Evolutionary conservation across 306 rosid genomes (phyloP), one percentile per base, ranked within the genome.

Genomic region (Notholithocarpus densiflorus): DNA sequence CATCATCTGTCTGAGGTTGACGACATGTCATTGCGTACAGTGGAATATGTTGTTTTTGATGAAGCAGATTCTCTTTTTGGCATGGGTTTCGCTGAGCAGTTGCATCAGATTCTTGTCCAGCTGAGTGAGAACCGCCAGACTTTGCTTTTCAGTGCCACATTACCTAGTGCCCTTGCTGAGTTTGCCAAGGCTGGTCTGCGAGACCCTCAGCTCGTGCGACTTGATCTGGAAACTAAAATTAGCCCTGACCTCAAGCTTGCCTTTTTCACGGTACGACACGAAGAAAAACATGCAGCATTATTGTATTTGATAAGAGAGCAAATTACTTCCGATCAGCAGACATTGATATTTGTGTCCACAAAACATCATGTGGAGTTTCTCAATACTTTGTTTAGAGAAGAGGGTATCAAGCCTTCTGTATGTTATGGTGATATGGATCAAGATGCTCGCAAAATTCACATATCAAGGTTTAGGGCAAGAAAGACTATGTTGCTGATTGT

Each of bases 351-450:
- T 84, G 98, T 91, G 10, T 87, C 98, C 82, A 92, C 98, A 13
- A 92, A 89, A 76, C 92, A 91, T 82, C 98, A 94, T 56, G 98
- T 86, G 13, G 98, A 94, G 86, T 94, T 94, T 32, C 87, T 94
- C 52, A 94, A 89, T 68, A 34, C 69, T 1, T 79, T 94, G 93
- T 92, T 91, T 80, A 88, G 83, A 51, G 87, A 81, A 82, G 98
- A 94, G 87, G 97, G 97, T 68, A 88, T 92, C 37, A 94, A 84
- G 86, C 94, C 97, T 15, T 94, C 97, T 76, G 93, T 94, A 18
- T 94, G 97, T 82, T 94, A 94, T 75, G 97, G 97, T 45, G 97
- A 91, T 73, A 94, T 94, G 98, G 98, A 94, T 82, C 97, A 91
- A n/a, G 98, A 94, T 87, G 97, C 98, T 80, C 97, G 97, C 73